Base-by-base conservation (phyloP, 257 asterid species). In the Forsythia suspensa region DNA sequence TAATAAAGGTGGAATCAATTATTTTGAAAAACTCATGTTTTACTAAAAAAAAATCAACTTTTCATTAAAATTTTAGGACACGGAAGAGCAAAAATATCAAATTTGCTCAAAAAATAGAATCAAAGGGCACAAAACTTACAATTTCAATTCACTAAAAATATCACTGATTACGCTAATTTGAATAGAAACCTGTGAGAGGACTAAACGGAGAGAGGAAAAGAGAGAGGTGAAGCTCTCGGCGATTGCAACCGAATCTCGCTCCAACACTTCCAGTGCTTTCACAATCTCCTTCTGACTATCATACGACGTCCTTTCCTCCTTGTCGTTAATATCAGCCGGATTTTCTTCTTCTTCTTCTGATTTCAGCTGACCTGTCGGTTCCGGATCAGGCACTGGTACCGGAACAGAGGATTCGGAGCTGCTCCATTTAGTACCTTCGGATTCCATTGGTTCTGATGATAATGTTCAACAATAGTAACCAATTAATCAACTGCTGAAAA, bases 191-290 rank as follows among this genome's bases (percentile, higher is more conserved):
- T 91, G 91, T 8, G 97, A 89, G 82, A 95, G 97, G 18, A 95
- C 77, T 2, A 77, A 81, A 2, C 95, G 96, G 70, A 92, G 96
- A 76, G 98, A 93, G 75, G 88, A 83, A 82, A 95, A 93, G 72
- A 95, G 93, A 82, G 90, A 85, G 52, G 90, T 85, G 86, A 85
- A 95, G 83, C 97, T 95, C 38, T 87, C 89, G 39, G 97, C 98
- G 39, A 93, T 92, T 20, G 93, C 96, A 40, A 87, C 80, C 1
- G 99, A 91, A 81, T 93, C 97, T 79, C 90, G 87, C 89, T 95
- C 97, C 77, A 92, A 91, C 52, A 91, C 85, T 84, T 87, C 91
- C 52, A 95, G 82, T 63, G 94, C 97, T 84, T 87, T 90, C 86
- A 92, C 76, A 21, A 95, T 86, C 79, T 93, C 96, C 79, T 78